These are phyloP conservation scores for Eremochloa ophiuroides DNA, from an alignment of 176 grass and related monocot species.

Conservation along the genomic window DNA sequence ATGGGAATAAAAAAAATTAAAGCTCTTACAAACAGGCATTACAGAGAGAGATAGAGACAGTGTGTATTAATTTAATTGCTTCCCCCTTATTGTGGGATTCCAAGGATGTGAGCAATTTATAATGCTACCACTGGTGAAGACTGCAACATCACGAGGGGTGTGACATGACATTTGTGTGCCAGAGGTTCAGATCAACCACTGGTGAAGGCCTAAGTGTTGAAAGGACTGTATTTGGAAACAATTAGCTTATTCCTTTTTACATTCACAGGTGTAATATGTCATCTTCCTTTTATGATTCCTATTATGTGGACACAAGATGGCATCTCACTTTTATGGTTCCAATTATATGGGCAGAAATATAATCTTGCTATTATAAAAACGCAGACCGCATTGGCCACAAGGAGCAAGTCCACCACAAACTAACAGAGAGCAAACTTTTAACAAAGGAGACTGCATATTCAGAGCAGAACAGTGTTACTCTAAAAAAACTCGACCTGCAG, in stretches of 20 bases:
- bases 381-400: background rate
- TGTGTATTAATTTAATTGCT: background rate
- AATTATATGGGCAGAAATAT: background rate
- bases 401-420: constrained; percentile 4
- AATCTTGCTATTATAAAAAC: constrained; percentile 13
- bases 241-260: background rate
- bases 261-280: background rate
- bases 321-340: constrained; percentile 2
- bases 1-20: background rate
- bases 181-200: background rate
- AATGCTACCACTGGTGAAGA: background rate
- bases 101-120: background rate
- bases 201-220: background rate
- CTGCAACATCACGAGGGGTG: background rate
- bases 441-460: background rate
- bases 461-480: background rate
- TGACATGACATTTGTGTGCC: background rate
- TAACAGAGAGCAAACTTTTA: constrained; percentile 1
- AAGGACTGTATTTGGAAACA: background rate
- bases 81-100: background rate
- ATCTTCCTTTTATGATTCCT: constrained; percentile 6
- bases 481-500: background rate
- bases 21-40: background rate
- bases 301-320: constrained; percentile 8
- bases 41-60: background rate